phyloP scores from a whole-genome alignment of 1,139 yeast species.

The Kluyveromyces sp. region DNA sequence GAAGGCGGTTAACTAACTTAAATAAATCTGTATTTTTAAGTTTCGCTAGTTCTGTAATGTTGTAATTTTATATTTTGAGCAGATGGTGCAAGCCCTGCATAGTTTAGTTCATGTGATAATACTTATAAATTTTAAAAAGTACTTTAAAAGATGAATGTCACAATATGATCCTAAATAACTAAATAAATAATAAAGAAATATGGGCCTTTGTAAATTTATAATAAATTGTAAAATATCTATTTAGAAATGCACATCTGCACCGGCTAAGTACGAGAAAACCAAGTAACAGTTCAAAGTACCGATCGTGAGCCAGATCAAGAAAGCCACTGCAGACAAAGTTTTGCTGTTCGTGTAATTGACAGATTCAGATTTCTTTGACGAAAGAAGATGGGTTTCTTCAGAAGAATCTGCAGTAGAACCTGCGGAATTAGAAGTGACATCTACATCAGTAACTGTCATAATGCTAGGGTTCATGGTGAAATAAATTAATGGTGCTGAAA shows the following conservation, averaged over 20 bases:
- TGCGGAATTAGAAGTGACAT: conserved; percentile 16
- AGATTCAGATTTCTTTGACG: conserved; percentile 8
- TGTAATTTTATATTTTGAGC: conserved; percentile 1
- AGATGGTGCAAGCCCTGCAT: background rate
- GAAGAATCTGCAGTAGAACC: conserved; percentile 14
- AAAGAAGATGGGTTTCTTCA: conserved; percentile 2
- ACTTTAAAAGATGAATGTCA: background rate
- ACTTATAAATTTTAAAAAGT: too few species aligned
- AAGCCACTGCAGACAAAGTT: conserved; percentile 45
- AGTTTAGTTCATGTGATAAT: too few species aligned
- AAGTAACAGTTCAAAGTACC: conserved; percentile 67
- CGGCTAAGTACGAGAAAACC: conserved; percentile 57
- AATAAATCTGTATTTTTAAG: background rate
- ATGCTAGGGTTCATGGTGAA: conserved; percentile 69
- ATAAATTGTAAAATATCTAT: background rate
- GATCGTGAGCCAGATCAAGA: conserved; percentile 63
- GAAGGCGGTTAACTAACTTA: conserved; percentile 7
- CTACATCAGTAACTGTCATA: conserved; percentile 56
- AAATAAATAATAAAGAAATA: background rate
- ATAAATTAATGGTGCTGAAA: conserved; percentile 80
- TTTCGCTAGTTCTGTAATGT: background rate
- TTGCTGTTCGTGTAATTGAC: conserved; percentile 63
- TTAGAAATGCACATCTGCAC: conserved; percentile 56
- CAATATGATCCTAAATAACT: background rate
- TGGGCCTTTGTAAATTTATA: background rate